Base-by-base conservation (phyloP, 352 stramenopile genomes). In the Phytophthora pistaciae region DNA sequence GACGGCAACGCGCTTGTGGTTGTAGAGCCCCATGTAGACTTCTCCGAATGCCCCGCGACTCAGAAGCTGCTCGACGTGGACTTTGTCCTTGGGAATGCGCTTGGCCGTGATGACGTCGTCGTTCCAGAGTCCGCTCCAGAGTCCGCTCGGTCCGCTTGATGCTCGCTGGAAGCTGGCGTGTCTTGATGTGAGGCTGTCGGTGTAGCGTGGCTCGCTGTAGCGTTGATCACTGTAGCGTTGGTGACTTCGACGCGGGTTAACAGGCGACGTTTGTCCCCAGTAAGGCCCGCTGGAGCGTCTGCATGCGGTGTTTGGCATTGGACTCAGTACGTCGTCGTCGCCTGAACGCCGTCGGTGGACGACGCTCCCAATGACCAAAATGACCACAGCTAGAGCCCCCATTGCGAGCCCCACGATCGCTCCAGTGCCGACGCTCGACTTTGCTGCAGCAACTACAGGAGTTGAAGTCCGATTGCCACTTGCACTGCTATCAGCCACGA, bases 11-110 rank as follows among this genome's bases (percentile, higher is more conserved):
- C 42, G 20, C 9, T 65, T 57, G 23, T 58, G 54, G 10, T 77
- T 66, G 58, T 76, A 84, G 29, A 66, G 54, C 5, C 71, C 74
- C 9, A 70, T 52, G 64, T 78, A 82, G 23, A 84, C 74, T n/a
- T 82, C 67, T 14, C 77, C 71, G 13, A 72, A 84, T 31, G 56
- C 74, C 0, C 77, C 77, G 1, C 55, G 40, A 6, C 60, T 70
- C 3, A 84, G 33, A 10, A 82, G 20, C 29, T 77, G 14, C 3
- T 66, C n/a, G n/a, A 74, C 56, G 6, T 59, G 31, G 1, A 77
- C 36, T 46, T 79, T 66, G 27, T 80, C 56, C 27, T 70, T 33
- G 8, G 73, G 68, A n/a, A 82, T 64, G 1, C 74, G 56, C 11
- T 63, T 68, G 10, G 70, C 60, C 6, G 70, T 58, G 62, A 81